Evolutionary conservation across 345 rosid genomes (phyloP).

Genomic region (Litchi chinensis): DNA sequence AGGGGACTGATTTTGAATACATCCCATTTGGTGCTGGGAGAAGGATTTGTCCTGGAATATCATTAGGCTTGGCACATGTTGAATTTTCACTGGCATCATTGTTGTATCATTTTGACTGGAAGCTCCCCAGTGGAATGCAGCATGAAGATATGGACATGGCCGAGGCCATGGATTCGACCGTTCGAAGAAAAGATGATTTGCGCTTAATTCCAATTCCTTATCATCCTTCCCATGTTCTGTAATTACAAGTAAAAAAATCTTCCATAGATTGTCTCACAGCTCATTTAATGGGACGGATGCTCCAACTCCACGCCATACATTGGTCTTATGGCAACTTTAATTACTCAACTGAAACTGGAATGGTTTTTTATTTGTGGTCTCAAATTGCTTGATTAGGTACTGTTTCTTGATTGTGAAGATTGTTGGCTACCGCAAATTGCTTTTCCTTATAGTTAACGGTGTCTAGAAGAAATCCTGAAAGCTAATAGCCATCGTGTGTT

Average conservation of each 20-base stretch:
- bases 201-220: constrained; percentile 14
- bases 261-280: too few relatives aligned
- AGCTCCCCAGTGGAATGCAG: constrained; percentile 21
- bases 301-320: too few relatives aligned
- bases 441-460: too few relatives aligned
- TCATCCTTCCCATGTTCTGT: background rate
- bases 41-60: constrained; percentile 37
- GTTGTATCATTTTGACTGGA: constrained; percentile 51
- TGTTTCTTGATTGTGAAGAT: too few relatives aligned
- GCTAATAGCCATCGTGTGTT: too few relatives aligned
- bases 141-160: constrained; percentile 43
- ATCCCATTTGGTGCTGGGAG: constrained; percentile 39
- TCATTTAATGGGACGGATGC: too few relatives aligned
- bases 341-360: too few relatives aligned
- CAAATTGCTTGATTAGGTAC: too few relatives aligned
- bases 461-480: too few relatives aligned
- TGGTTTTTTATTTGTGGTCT: too few relatives aligned
- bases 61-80: constrained; percentile 19
- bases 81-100: constrained; percentile 31
- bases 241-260: background rate
- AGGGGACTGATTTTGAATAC: constrained; percentile 19
- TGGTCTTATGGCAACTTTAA: too few relatives aligned
- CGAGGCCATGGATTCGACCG: constrained; percentile 33
- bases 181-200: constrained; percentile 26
- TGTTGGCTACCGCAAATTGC: too few relatives aligned